Conservation (phyloP, 2,329 filamentous ascomycete genomes). For the Fusarium mexicanum region DNA sequence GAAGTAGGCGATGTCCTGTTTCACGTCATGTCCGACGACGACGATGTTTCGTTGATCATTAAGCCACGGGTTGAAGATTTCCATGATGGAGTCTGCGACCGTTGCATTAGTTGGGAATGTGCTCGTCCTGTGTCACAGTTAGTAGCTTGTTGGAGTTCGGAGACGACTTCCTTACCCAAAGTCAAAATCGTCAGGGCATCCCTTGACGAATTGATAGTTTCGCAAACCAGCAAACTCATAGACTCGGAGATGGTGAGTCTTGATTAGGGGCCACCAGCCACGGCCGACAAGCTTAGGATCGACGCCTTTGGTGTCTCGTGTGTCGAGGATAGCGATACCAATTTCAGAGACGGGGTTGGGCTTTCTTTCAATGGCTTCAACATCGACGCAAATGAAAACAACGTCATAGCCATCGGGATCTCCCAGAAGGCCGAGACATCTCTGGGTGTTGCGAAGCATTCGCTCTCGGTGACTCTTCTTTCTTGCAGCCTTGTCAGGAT, state of each 20-base stretch:
- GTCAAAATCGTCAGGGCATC: slow-evolving; percentile 77
- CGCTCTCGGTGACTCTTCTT: slow-evolving; percentile 61
- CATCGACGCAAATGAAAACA: slow-evolving; percentile 81
- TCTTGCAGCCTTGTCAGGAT: slow-evolving; percentile 55
- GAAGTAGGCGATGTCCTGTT: slow-evolving; percentile 75
- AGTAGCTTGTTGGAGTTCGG: neutral
- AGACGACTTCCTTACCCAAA: slow-evolving; percentile 71
- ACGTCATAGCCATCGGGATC: slow-evolving; percentile 23
- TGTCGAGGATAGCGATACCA: slow-evolving; percentile 84
- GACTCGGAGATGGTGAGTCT: slow-evolving; percentile 80
- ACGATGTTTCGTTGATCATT: slow-evolving; percentile 64
- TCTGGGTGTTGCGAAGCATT: slow-evolving; percentile 71
- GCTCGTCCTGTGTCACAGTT: slow-evolving; percentile 49
- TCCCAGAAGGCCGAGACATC: slow-evolving; percentile 71
- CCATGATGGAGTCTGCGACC: slow-evolving; percentile 48
- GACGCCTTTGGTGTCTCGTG: slow-evolving; percentile 60
- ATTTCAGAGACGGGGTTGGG: slow-evolving; percentile 81
- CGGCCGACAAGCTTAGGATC: slow-evolving; percentile 69
- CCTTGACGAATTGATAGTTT: slow-evolving; percentile 75
- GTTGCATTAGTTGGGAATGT: slow-evolving; percentile 51
- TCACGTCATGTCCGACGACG: slow-evolving; percentile 80
- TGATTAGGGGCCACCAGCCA: slow-evolving; percentile 75
- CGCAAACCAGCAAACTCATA: slow-evolving; percentile 71
- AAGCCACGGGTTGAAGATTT: slow-evolving; percentile 48
- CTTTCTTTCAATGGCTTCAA: slow-evolving; percentile 80